Evolutionary conservation across 768 basidiomycete species (phyloP), one percentile per base, ranked within the genome.

Genomic region (Amanita rubescens): DNA sequence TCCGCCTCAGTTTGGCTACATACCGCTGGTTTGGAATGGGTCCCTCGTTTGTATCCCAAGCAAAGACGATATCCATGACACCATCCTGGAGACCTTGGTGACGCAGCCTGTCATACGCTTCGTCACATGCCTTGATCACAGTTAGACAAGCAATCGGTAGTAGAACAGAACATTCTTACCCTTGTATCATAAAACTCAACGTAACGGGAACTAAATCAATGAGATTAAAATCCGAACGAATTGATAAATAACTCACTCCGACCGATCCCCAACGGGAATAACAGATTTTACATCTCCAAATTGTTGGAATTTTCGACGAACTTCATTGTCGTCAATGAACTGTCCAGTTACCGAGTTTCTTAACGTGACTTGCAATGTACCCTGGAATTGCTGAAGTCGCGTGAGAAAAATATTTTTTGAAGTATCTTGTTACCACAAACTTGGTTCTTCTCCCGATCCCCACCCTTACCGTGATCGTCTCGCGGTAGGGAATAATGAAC

Each of bases 401-500:
- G 14, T 14, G 5, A 47, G 20, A 41, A 49, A 32, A 9, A 46
- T 5, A 22, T 7, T 30, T 35, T 11, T 27, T n/a, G 35, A 20
- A 35, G n/a, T 49, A 20, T 7, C n/a, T 17, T 15, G 24, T 49
- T 6, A 35, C 32, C 19, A 58, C 65, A 68, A 63, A 87, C 92
- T 70, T 94, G 92, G 65, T 90, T 91, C 68, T 86, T 94, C 49
- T 94, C 93, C 44, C 75, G 70, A 44, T 85, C 76, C 57, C 77
- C 82, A 51, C 79, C 80, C 62, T 77, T 78, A 60, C 74, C 69
- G 57, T 88, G 82, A 52, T 96, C 90, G 60, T 90, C 90, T 57
- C 90, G 84, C 10, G 96, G 96, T 25, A 98, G 72, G 24, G 93
- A 95, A 72, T 94, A 99, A 67, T 99, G 96, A 0, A 99, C 94